Evolutionary conservation across 257 asterid genomes (phyloP).

Genomic region (Nicotiana paniculata): DNA sequence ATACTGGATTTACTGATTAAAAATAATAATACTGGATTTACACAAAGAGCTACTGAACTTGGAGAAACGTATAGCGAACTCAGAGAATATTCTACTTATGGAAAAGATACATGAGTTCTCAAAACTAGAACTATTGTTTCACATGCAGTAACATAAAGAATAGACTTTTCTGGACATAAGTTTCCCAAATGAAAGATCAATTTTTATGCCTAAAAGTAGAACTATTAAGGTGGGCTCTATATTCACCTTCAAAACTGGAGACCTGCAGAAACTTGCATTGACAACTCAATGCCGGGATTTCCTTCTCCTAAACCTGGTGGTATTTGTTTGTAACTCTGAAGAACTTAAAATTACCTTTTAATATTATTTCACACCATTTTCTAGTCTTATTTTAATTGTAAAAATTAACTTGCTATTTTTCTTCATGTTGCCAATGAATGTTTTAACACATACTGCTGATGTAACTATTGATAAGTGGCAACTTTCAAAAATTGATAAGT

Average conservation of each 20-base stretch:
- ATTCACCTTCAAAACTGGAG: not conserved
- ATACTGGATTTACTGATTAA: not conserved
- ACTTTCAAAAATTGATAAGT: slow-evolving; percentile 12
- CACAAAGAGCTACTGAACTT: not conserved
- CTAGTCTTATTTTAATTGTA: not conserved
- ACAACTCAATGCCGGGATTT: not conserved
- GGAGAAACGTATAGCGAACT: not conserved
- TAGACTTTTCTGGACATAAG: not conserved
- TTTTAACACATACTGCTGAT: slow-evolving; percentile 57
- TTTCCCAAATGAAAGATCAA: not conserved
- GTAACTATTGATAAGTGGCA: slow-evolving; percentile 7
- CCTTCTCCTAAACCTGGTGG: not conserved
- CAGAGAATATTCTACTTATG: not conserved
- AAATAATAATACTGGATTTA: not conserved
- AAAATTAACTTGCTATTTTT: not conserved
- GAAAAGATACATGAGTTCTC: not conserved
- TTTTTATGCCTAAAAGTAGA: not conserved
- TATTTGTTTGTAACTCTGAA: not conserved
- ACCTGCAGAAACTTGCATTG: not conserved
- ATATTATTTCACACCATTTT: not conserved
- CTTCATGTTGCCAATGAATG: slow-evolving; percentile 40
- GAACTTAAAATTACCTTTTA: not conserved
- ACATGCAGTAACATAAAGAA: not conserved
- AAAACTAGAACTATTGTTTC: not conserved
- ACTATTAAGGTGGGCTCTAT: not conserved